Evolutionary conservation across 108 stramenopile genomes (phyloP), one percentile per base, ranked within the genome.

Genomic region (Schizochytrium sp.): DNA sequence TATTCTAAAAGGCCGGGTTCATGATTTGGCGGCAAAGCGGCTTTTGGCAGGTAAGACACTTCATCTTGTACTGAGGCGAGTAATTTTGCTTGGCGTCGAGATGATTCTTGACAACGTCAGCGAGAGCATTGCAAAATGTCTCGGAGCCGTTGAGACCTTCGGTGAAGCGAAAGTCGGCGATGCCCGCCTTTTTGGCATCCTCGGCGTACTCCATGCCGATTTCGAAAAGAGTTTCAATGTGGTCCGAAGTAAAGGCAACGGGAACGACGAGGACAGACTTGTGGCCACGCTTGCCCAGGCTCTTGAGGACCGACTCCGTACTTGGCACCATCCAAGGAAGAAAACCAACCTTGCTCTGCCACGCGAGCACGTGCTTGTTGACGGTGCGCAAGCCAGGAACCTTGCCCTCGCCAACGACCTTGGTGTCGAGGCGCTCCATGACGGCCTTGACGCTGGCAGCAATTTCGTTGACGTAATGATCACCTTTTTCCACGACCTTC

Each of bases 151-250:
- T 99, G 63, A 98, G 93, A 21, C 98, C 98, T 14, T 98, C 98
- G 83, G 96, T 97, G 47, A 97, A 93, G 44, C 96, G 87, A 96
- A 97, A 98, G 88, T 97, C 95, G 44, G 91, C 91, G 48, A 98
- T 95, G 44, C 98, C 99, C 58, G 93, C 94, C 89, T 98, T 96
- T 90, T 97, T 93, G 43, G 99, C 99, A 55, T 99, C 89, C 90
- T 99, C 98, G 44, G 97, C 92, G 90, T 99, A 99, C 92, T 99
- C 99, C 88, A 98, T 97, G 93, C 98, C 99, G 90, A 99, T 98
- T 91, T 99, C 99, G 94, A 98, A 98, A 89, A 99, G 94, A 16
- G 99, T 99, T 90, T 99, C 98, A 90, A 99, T 99, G 92, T 99
- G 99, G 92, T 99, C 99, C 63, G 95, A 96, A 44, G 99, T 98